Base-by-base conservation (phyloP, 2,329 filamentous ascomycete species). In the Tolypocladium nubicola region DNA sequence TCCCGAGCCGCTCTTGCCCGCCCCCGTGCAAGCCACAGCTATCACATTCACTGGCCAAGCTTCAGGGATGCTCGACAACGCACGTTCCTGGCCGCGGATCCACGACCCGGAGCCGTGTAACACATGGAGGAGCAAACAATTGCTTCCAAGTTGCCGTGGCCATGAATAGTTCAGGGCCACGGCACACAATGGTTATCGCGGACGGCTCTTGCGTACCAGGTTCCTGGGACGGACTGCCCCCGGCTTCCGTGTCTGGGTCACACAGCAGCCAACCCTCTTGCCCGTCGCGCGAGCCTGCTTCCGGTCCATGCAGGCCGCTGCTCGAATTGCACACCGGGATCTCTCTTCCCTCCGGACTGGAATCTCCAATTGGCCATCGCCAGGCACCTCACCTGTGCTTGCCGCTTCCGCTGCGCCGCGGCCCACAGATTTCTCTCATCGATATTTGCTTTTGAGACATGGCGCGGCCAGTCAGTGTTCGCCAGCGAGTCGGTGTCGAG, bases 111-210 rank as follows among this genome's bases (percentile, higher is more conserved):
- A 52, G 53, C 55, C 56, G 60, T 57, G 58, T 60, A 57, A 60
- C 60, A 58, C 60, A 62, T 60, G 60, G 47, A 61, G 59, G 57
- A 61, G 59, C 60, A 58, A 50, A 54, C 50, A 43, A 21, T 30
- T 37, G 47, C 30, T 2, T n/a, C 19, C 30, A 14, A 50, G 47
- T 35, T n/a, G 47, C 30, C 47, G 33, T 50, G 33, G 47, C 30
- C 10, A 10, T 4, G 14, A 10, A 13, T 33, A 23, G 7, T 35
- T 9, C 47, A 16, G 30, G 47, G 30, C 30, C 47, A 50, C 47
- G 47, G 30, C 47, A 26, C 37, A 39, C 26, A 30, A 13, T 26
- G 21, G 19, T 21, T 35, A 50, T 39, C 54, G 41, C 41, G 50
- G 50, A 52, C 26, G 35, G 6, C 40, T 38, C 23, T 30, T 13